Base-by-base conservation (phyloP, 805 yeast genomes). In the Pichia scutulata region DNA sequence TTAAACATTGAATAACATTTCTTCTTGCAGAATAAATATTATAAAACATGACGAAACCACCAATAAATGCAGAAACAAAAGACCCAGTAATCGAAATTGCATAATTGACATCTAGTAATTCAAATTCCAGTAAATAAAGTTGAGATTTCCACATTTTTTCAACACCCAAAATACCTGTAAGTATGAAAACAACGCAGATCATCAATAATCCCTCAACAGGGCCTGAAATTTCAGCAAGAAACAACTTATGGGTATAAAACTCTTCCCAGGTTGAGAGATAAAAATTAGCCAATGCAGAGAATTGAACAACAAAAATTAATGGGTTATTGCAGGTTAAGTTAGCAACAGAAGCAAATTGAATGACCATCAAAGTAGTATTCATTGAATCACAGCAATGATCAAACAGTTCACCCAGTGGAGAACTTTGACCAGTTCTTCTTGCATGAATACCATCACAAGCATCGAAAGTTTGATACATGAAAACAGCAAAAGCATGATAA, bases 391-490 rank as follows among this genome's bases (percentile, higher is more conserved):
- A 73, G 51, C 96, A 89, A 62, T 90, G 98, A 62, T 90, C 98
- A 63, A 92, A 92, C 51, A 90, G 73, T 65, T 90, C 98, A 33
- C 98, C 98, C 60, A 90, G 70, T 1, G 98, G 97, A 3, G 97
- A 93, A 54, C 88, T 79, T 67, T 89, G 95, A n/a, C 95, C 95
- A 1, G 97, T 90, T 61, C 92, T 80, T 63, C 98, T 81, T 23
- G 97, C 97, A 66, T 90, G 98, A 55, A 86, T 78, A 5, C 98
- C 98, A 67, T 90, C 98, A 67, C 96, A 86, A 0, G 96, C 96
- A 66, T 90, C 98, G 65, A 90, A 89, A 0, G 97, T 90, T 65
- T 90, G 98, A 66, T 90, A 90, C 76, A 89, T 71, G 63, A 90
- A 89, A 57, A 90, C 69, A 7, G 95, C 92, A 54, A 86, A 62